Evolutionary conservation across 805 yeast species (phyloP).

Genomic region (Komagataella pastoris): DNA sequence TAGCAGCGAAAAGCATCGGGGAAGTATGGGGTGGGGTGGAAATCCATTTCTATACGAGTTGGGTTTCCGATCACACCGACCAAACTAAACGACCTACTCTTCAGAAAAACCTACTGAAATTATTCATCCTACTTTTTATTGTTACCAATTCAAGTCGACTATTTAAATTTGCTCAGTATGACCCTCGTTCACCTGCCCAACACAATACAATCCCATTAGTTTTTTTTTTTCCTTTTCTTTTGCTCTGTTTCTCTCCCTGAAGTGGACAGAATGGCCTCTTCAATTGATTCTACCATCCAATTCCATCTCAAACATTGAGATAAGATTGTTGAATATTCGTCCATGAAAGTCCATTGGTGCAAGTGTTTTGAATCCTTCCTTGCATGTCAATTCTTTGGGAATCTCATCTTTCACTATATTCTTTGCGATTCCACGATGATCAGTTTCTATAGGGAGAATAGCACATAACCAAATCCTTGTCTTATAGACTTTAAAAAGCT

Average conservation of each 20-base stretch:
- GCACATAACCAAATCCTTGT: constrained; percentile 82
- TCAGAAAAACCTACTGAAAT: too few species aligned
- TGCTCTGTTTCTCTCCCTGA: too few species aligned
- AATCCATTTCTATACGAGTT: too few species aligned
- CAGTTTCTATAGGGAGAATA: constrained; percentile 27
- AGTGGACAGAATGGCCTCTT: not conserved
- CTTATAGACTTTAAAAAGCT: constrained; percentile 61
- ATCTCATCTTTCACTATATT: constrained; percentile 8
- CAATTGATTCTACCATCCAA: constrained; percentile 5
- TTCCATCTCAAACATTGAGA: constrained; percentile 29
- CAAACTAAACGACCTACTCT: too few species aligned
- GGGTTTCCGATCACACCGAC: too few species aligned
- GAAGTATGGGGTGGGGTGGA: not conserved
- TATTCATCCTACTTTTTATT: too few species aligned
- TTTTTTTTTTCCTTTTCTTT: too few species aligned
- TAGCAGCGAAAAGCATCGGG: not conserved
- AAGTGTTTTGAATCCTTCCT: constrained; percentile 27
- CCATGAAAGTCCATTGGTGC: constrained; percentile 39
- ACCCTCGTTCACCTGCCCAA: too few species aligned
- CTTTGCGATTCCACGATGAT: constrained; percentile 16
- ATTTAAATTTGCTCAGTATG: too few species aligned
- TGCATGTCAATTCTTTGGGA: constrained; percentile 16
- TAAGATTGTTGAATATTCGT: constrained; percentile 31
- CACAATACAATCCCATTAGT: too few species aligned
- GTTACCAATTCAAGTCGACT: too few species aligned